phyloP scores from a whole-genome alignment of 2,329 filamentous ascomycete genomes.

The Penicillium digitatum region DNA sequence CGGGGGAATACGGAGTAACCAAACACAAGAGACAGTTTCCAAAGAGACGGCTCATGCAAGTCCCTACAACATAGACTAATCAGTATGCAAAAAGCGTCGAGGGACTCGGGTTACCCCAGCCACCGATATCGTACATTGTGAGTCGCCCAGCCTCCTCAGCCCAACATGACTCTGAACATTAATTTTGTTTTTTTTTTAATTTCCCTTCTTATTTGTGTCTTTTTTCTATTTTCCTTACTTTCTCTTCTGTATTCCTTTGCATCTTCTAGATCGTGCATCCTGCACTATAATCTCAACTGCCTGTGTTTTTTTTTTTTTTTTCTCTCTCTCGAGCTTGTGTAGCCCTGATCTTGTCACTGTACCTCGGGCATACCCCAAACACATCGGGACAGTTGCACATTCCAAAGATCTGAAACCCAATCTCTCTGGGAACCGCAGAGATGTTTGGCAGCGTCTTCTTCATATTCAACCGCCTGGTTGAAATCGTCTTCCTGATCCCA shows the following conservation, averaged over 20 bases:
- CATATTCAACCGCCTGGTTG: slow-evolving; percentile 57
- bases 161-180: slow-evolving; percentile 15
- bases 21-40: slow-evolving; percentile 22
- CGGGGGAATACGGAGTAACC: slow-evolving; percentile 4
- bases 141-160: slow-evolving; percentile 34
- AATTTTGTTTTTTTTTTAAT: slow-evolving; percentile 10
- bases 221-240: slow-evolving; percentile 10
- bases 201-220: slow-evolving; percentile 3
- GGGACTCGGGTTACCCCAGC: slow-evolving; percentile 26
- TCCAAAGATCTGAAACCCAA: slow-evolving; percentile 17
- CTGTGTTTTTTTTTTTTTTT: neutral
- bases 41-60: slow-evolving; percentile 5
- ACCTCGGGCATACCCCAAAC: slow-evolving; percentile 3
- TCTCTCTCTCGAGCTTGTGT: slow-evolving; percentile 9
- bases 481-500: slow-evolving; percentile 61
- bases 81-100: neutral
- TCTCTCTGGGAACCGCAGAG: slow-evolving; percentile 9
- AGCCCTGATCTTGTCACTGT: slow-evolving; percentile 1
- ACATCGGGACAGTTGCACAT: slow-evolving; percentile 12
- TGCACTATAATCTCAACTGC: slow-evolving; percentile 12
- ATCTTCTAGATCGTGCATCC: slow-evolving; percentile 9
- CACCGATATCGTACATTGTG: slow-evolving; percentile 23
- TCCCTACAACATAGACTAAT: slow-evolving; percentile 4
- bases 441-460: slow-evolving; percentile 57
- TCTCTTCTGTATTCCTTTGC: slow-evolving; percentile 6